Conservation (phyloP, 1,284 basidiomycete species). For the Volvariella volvacea region DNA sequence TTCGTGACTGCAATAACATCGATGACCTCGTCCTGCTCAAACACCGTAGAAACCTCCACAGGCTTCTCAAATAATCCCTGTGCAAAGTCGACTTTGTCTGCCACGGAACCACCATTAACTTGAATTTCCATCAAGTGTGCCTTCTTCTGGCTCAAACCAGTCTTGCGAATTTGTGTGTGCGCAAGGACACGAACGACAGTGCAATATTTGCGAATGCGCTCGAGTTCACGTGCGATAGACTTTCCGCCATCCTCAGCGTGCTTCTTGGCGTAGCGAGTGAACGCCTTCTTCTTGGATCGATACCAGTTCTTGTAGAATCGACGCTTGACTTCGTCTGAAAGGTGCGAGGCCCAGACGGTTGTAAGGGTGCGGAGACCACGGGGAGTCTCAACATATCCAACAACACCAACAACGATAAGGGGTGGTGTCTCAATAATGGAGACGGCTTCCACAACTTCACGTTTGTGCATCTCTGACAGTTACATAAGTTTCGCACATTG, state of each 20-base stretch:
- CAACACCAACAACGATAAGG: conserved; percentile 95
- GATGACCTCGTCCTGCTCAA: conserved; percentile 96
- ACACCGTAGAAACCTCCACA: conserved; percentile 79
- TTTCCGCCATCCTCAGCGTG: conserved; percentile 94
- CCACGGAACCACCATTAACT: conserved; percentile 94
- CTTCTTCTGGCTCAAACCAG: conserved; percentile 98
- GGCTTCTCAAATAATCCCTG: conserved; percentile 97
- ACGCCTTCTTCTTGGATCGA: conserved; percentile 99
- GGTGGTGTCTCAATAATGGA: conserved; percentile 97
- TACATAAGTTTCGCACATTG: conserved; percentile 1
- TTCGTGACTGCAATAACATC: conserved; percentile 99
- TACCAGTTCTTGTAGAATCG: conserved; percentile 99
- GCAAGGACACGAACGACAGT: conserved; percentile 99
- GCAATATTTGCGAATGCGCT: conserved; percentile 99
- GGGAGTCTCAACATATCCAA: conserved; percentile 99
- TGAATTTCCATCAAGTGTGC: conserved; percentile 99
- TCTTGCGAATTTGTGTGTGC: conserved; percentile 98
- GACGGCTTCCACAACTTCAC: conserved; percentile 98
- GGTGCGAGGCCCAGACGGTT: conserved; percentile 82
- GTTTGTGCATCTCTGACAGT: conserved; percentile 92
- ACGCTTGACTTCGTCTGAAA: conserved; percentile 90
- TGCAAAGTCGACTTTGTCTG: conserved; percentile 98
- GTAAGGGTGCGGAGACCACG: conserved; percentile 89
- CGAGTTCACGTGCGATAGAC: conserved; percentile 91
- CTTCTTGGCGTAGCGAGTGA: conserved; percentile 99